Evolutionary conservation across 2,329 filamentous ascomycete genomes (phyloP), one percentile per base, ranked within the genome.

Genomic region (Teratosphaeria zuluensis): DNA sequence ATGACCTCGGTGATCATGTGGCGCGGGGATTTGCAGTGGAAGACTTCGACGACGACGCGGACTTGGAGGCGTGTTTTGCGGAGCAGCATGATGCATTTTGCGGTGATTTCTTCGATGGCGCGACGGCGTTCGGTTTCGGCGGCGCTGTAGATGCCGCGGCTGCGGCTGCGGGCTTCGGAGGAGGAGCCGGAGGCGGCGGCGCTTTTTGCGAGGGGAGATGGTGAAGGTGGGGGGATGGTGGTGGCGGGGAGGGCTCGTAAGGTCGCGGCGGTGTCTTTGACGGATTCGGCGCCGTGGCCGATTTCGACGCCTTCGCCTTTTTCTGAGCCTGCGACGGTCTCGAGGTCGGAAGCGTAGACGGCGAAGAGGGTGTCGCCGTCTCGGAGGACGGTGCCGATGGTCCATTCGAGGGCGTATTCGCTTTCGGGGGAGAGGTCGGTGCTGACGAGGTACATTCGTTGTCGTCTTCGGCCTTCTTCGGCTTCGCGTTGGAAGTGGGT

Each of bases 1-100:
- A 99, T 97, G 65, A 96, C 91, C 77, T 97, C 94, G 0, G 91
- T 95, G 63, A 99, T 91, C 77, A 97, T 82, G 72, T 96, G 92
- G 73, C 94, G 92, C 3, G 94, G 91, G 69, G 89, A 96, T 80
- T 96, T 97, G 85, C 94, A 97, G 75, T 97, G 94, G 65, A 99
- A 87, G 31, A 97, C 92, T 75, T 99, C 94, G 35, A 99, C 87
- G 55, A 96, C 90, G 54, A 96, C 89, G 59, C 91, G 85, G 54
- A 96, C 92, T 72, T 99, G 92, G 59, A 99, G 78, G 63, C 89
- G 84, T 0, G 94, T 99, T 80, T 95, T 96, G 61, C 92, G 83
- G 60, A 99, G 76, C 53, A 97, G 77, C 64, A 87, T 88, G n/a
- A 94, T 83, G 57, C 95, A 90, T 35, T 88, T 84, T 58, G 92